Evolutionary conservation across 352 stramenopile genomes (phyloP).

Genomic region (Albugo candida): DNA sequence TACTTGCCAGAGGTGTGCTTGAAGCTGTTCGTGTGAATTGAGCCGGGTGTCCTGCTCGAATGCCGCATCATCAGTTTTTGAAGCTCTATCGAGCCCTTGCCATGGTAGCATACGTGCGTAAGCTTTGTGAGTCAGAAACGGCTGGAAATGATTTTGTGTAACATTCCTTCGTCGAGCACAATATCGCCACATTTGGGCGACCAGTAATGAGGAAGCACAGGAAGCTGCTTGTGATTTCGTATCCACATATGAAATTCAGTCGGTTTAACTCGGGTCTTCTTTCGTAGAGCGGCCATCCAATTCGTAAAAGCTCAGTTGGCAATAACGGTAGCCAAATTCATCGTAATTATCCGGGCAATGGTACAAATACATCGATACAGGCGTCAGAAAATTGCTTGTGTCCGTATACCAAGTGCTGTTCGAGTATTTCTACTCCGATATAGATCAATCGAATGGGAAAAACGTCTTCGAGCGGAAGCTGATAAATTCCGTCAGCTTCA

Average conservation of each 20-base stretch:
- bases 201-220: slow-evolving; percentile 19
- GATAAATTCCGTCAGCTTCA: slow-evolving; percentile 4
- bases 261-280: slow-evolving; percentile 62
- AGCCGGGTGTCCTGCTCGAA: slow-evolving; percentile 93
- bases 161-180: slow-evolving; percentile 54
- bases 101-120: slow-evolving; percentile 35
- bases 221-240: slow-evolving; percentile 6
- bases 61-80: slow-evolving; percentile 85
- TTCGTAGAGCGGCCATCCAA: slow-evolving; percentile 65
- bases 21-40: slow-evolving; percentile 96
- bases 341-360: slow-evolving; percentile 64
- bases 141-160: slow-evolving; percentile 30
- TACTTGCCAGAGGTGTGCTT: slow-evolving; percentile 96
- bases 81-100: slow-evolving; percentile 74
- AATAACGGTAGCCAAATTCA: slow-evolving; percentile 74
- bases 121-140: slow-evolving; percentile 30
- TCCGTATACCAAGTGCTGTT: slow-evolving; percentile 32
- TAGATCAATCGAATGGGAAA: slow-evolving; percentile 22
- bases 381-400: slow-evolving; percentile 20
- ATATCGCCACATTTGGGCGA: slow-evolving; percentile 9
- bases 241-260: slow-evolving; percentile 50
- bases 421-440: slow-evolving; percentile 44
- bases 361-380: slow-evolving; percentile 28
- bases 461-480: slow-evolving; percentile 28
- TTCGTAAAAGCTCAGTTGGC: slow-evolving; percentile 70